Evolutionary conservation across 257 asterid genomes (phyloP), one percentile per base, ranked within the genome.

Genomic region (Gentiana dahurica): DNA sequence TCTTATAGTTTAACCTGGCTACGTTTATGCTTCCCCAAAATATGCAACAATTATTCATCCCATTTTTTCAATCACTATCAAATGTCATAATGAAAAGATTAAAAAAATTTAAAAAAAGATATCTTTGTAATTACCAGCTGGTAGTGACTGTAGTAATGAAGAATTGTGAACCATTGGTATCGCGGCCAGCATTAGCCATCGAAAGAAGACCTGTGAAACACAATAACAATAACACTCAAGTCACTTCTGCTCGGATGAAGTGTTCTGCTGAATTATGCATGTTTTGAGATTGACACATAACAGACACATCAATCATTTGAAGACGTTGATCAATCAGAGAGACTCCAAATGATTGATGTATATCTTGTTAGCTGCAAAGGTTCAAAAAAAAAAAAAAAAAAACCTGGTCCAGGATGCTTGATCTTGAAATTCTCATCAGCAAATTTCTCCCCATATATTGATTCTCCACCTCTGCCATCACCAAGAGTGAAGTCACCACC

Each of bases 71-170:
- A 15, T 15, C 24, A 15, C 24, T 15, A 15, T 0, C 24, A 15
- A 15, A 15, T 15, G 24, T 0, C 24, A 15, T 0, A 15, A 15
- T 15, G 24, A 15, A 15, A 15, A 15, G 24, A 15, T 15, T 15
- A 15, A 15, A 15, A 15, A n/a, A n/a, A n/a, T n/a, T n/a, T n/a
- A 49, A 45, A 43, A 37, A 38, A 12, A 8, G 46, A 41, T 15
- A 5, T 12, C 24, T 4, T 8, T 10, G 12, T 8, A 63, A 63
- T 73, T 72, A 83, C 95, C 97, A 92, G 79, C 87, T 84, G n/a
- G 97, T 88, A 58, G 97, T 92, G 79, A 88, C 98, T 9, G 97
- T 92, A n/a, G 97, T 92, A 55, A 92, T 87, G 84, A 92, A 92
- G 72, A 92, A 92, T 67, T 92, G 97, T 62, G 98, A 92, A 37